These are phyloP conservation scores for Xerocomus nothofagi DNA, from an alignment of 1,284 basidiomycete species.

Conservation along the genomic window DNA sequence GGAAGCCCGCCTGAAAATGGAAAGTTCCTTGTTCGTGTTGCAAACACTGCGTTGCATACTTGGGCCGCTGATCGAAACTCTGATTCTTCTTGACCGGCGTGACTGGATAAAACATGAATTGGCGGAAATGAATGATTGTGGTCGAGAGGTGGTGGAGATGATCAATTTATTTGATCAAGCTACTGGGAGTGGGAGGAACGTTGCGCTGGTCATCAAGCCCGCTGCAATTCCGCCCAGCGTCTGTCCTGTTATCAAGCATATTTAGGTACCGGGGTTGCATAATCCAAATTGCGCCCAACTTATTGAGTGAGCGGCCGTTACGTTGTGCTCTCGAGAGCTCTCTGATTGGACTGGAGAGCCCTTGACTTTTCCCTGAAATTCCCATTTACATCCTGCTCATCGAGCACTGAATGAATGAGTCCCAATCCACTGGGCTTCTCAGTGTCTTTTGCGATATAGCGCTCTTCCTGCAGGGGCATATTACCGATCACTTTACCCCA, in stretches of 20 bases:
- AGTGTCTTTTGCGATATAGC: conserved; percentile 5
- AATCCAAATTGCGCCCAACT: too few species aligned
- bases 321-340: too few species aligned
- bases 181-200: conserved; percentile 63
- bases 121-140: conserved; percentile 25
- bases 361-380: too few species aligned
- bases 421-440: conserved; percentile 3
- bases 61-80: conserved; percentile 50
- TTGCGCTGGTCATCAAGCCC: conserved; percentile 52
- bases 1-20: conserved; percentile 27
- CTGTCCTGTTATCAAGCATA: conserved; percentile 6
- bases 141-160: conserved; percentile 41
- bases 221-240: conserved; percentile 8
- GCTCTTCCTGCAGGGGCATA: conserved; percentile 11
- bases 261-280: conserved; percentile 8
- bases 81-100: conserved; percentile 49
- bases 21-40: conserved; percentile 42
- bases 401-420: too few species aligned
- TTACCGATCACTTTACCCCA: conserved; percentile 27
- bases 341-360: too few species aligned
- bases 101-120: conserved; percentile 45
- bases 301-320: too few species aligned
- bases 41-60: conserved; percentile 52
- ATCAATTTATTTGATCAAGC: conserved; percentile 69
- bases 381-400: too few species aligned